A percentile compares a stretch with the other conserved stretches of the same genome.
Conservation (phyloP, 805 yeast genomes). For the Ascoidea rubescens region DNA sequence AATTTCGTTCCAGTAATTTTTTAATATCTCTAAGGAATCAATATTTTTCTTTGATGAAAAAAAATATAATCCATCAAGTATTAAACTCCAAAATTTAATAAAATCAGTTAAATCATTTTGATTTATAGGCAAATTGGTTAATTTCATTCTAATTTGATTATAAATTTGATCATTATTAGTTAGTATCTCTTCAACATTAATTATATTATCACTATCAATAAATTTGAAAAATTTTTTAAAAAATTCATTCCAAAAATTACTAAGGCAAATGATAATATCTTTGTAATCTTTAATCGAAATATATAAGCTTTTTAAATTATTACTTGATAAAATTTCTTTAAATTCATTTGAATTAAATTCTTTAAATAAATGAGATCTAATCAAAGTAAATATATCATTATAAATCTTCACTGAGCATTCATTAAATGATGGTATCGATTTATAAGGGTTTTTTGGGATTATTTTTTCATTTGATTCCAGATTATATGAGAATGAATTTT, state of each 20-base stretch:
- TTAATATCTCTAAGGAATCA: not conserved
- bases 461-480: too few relatives aligned
- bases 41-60: not conserved
- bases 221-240: not conserved
- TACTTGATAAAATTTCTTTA: not conserved
- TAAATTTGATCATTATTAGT: not conserved
- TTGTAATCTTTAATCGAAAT: too few relatives aligned
- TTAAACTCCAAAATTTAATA: slow-evolving; percentile 7
- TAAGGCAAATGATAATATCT: not conserved
- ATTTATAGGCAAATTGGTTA: slow-evolving; percentile 1
- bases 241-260: not conserved
- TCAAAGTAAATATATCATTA: not conserved
- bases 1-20: slow-evolving; percentile 4
- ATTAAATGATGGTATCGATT: not conserved
- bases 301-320: not conserved
- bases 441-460: too few relatives aligned
- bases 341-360: not conserved
- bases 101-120: slow-evolving; percentile 6
- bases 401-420: not conserved
- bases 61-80: slow-evolving; percentile 1
- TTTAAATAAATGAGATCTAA: not conserved
- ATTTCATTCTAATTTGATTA: not conserved
- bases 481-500: not conserved
- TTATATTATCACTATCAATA: not conserved
- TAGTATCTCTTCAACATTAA: not conserved